These are phyloP conservation scores for Lasiodiplodia hormozganensis DNA, from an alignment of 2,329 filamentous ascomycete genomes.

Conservation along the genomic window DNA sequence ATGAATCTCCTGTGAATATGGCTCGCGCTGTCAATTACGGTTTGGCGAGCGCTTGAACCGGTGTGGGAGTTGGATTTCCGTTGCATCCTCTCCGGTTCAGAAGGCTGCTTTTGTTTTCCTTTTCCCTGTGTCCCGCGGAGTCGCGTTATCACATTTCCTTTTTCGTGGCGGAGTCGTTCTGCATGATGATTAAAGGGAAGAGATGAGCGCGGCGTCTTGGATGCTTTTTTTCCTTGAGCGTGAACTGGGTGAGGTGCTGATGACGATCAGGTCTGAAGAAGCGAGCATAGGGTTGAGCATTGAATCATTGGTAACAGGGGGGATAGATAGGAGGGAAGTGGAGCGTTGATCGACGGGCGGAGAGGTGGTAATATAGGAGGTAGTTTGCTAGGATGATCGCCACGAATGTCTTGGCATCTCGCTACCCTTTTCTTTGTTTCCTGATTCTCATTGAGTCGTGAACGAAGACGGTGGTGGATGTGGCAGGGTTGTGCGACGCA, in stretches of 20 bases:
- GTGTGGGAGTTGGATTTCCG: neutral
- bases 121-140: neutral
- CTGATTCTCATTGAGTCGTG: neutral
- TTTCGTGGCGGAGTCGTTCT: neutral
- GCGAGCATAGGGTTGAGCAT: neutral
- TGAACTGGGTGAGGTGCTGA: neutral
- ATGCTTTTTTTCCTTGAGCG: constrained; percentile 7
- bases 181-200: constrained; percentile 16
- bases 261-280: neutral
- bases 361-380: constrained; percentile 20
- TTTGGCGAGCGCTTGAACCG: constrained; percentile 1
- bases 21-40: neutral
- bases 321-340: neutral
- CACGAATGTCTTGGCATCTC: constrained; percentile 16
- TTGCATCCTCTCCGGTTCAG: neutral
- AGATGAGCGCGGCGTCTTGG: constrained; percentile 15
- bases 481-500: neutral
- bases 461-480: neutral
- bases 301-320: constrained; percentile 4
- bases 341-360: constrained; percentile 8
- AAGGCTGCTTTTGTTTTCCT: neutral
- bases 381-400: constrained; percentile 19
- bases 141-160: neutral
- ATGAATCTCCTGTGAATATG: constrained; percentile 3
- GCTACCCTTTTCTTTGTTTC: neutral